A percentile compares a stretch with the other conserved stretches of the same genome.
These are phyloP conservation scores for Ocimum tenuiflorum DNA, from an alignment of 257 asterid genomes.

Conservation along the genomic window DNA sequence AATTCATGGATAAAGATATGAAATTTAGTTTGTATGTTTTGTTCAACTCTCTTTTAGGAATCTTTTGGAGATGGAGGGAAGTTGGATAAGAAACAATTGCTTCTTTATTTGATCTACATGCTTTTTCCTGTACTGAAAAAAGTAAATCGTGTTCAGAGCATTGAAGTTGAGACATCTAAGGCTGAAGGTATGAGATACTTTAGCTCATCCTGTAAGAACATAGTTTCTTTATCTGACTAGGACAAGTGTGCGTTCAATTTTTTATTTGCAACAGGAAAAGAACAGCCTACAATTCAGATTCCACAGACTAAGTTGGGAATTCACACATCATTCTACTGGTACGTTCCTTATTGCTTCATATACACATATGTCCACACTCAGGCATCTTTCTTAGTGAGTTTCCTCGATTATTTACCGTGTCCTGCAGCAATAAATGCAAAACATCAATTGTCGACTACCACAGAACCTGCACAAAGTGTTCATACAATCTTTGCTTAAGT, in stretches of 20 bases:
- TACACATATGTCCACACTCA: constrained; percentile 16
- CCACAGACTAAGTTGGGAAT: constrained; percentile 37
- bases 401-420: constrained; percentile 22
- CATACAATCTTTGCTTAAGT: constrained; percentile 73
- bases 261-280: constrained; percentile 44
- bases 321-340: constrained; percentile 54
- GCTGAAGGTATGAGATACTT: constrained; percentile 45
- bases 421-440: constrained; percentile 70
- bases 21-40: constrained; percentile 21
- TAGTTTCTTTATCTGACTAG: constrained; percentile 8
- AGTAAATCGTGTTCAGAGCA: constrained; percentile 52
- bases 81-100: constrained; percentile 47
- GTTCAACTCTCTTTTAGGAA: constrained; percentile 39
- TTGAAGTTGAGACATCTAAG: constrained; percentile 58
- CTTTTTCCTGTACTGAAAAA: constrained; percentile 81
- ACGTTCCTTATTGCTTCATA: constrained; percentile 25
- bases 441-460: constrained; percentile 77
- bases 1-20: constrained; percentile 1
- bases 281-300: constrained; percentile 44
- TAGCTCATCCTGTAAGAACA: constrained; percentile 2
- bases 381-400: constrained; percentile 17
- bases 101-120: constrained; percentile 57
- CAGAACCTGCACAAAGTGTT: constrained; percentile 75
- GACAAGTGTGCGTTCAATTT: neutral
- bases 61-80: constrained; percentile 42